A percentile compares a stretch with the other conserved stretches of the same genome.
Conservation (phyloP, 805 yeast species). For the Teunomyces aglyptinius region DNA sequence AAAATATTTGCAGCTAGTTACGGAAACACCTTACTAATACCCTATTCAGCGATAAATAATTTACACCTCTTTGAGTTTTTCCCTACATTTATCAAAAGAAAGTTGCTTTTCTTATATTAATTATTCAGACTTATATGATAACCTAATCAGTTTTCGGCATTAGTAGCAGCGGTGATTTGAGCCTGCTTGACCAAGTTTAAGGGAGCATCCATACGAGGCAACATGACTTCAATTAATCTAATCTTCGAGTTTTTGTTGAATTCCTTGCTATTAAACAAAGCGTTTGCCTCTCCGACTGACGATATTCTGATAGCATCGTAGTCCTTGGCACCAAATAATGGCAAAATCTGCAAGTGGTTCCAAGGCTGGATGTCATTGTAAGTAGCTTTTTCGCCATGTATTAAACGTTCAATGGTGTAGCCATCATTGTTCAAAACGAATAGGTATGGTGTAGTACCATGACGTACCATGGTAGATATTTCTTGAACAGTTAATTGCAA, state of each 20-base stretch:
- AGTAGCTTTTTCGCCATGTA: constrained; percentile 63
- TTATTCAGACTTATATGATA: too few species aligned
- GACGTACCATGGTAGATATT: constrained; percentile 65
- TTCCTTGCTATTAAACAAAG: constrained; percentile 42
- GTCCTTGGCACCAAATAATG: constrained; percentile 57
- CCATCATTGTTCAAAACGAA: constrained; percentile 71
- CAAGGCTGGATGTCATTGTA: constrained; percentile 70
- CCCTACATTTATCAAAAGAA: neutral
- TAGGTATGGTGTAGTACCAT: constrained; percentile 65
- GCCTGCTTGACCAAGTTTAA: constrained; percentile 42
- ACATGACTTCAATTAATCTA: constrained; percentile 66
- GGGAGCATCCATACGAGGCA: constrained; percentile 71
- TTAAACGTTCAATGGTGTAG: constrained; percentile 72
- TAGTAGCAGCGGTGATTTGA: constrained; percentile 21
- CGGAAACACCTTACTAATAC: neutral
- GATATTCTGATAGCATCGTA: constrained; percentile 55
- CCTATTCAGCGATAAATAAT: too few species aligned
- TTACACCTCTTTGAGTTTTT: too few species aligned
- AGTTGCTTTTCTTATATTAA: neutral
- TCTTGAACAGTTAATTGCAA: constrained; percentile 73
- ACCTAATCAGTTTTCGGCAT: constrained; percentile 1
- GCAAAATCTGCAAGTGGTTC: constrained; percentile 59
- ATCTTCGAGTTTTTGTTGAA: constrained; percentile 58
- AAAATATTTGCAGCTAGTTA: constrained; percentile 6
- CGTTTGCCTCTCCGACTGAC: constrained; percentile 58